A percentile compares a stretch with the other conserved stretches of the same genome.
Conservation (phyloP, 768 basidiomycete species). For the Agaricus sinodeliciosus region DNA sequence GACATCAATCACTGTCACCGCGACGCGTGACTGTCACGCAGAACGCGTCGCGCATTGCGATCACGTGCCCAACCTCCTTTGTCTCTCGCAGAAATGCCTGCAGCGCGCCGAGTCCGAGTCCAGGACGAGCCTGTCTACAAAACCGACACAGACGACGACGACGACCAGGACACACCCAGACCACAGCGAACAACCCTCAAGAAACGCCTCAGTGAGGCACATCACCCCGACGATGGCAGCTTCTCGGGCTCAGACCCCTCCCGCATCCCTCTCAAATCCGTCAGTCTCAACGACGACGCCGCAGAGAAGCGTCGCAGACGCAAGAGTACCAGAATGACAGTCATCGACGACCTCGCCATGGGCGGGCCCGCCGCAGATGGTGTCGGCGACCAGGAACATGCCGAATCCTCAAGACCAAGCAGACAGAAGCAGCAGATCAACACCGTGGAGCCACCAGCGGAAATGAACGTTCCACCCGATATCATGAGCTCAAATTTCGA, state of each 20-base stretch:
- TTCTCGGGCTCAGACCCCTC: conserved; percentile 29
- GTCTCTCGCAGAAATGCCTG: conserved; percentile 13
- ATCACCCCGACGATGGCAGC: conserved; percentile 38
- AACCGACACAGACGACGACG: conserved; percentile 32
- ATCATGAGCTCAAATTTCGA: conserved; percentile 93
- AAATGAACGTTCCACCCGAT: conserved; percentile 62
- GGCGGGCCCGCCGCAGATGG: conserved; percentile 49
- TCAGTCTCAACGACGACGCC: conserved; percentile 74
- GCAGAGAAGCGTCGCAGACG: conserved; percentile 81
- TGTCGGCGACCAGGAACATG: conserved; percentile 28
- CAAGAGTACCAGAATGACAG: conserved; percentile 64
- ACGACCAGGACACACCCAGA: conserved; percentile 33
- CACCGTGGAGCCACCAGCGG: conserved; percentile 52
- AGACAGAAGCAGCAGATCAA: conserved; percentile 60
- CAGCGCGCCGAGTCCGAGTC: conserved; percentile 33
- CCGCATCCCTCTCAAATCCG: conserved; percentile 36
- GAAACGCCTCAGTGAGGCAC: conserved; percentile 59
- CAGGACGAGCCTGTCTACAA: conserved; percentile 27
- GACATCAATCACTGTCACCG: neutral
- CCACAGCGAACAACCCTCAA: conserved; percentile 34
- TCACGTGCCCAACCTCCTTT: conserved; percentile 35
- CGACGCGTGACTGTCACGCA: conserved; percentile 10
- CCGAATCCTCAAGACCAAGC: conserved; percentile 37
- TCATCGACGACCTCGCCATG: conserved; percentile 44
- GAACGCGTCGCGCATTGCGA: conserved; percentile 17